Base-by-base conservation (phyloP, 139 green algal genomes). In the Chlamydomonas applanata region DNA sequence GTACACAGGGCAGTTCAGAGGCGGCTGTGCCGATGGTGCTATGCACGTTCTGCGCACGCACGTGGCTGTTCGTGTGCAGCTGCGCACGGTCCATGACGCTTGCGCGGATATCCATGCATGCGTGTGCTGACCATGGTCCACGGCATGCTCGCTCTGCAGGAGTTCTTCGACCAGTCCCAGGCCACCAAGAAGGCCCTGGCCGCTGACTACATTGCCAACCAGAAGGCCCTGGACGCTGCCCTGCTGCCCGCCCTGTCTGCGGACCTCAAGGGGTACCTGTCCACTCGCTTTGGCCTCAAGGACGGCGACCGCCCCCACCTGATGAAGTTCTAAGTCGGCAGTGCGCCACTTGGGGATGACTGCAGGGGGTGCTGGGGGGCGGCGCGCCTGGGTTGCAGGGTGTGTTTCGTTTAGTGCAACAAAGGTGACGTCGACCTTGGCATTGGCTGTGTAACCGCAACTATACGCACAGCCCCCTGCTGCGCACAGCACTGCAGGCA, bases 181-280 rank as follows among this genome's bases (percentile, higher is more conserved):
- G 36, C 82, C 65, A 87, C 93, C 85, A 97, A 97, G 89, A 88
- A 90, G 72, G 79, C 89, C 71, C 86, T 99, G 74, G 71, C 81
- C 5, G 77, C 91, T 36, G 89, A 95, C 73, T 97, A 96, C 80
- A 80, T 98, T 22, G 89, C 83, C 52, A 94, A 93, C 81, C 93
- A 99, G 86, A 99, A 98, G 88, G 78, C 85, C 13, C 81, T 99
- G 32, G 95, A 98, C 76, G 79, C 78, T 2, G 82, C 82, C 3
- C 57, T 97, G 16, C 33, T 88, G 40, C 77, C 85, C 24, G 72
- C 75, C 0, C 75, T 97, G 49, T 79, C 78, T 49, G 76, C 83
- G 1, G 90, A 97, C 29, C 77, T 98, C 59, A 97, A 97, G 89
- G 89, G 84, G 30, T 99, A 99, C 91, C 86, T 99, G 30, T 77